A percentile compares a stretch with the other conserved stretches of the same genome.
Conservation (phyloP, 75 land plant species). For the Cunninghamia lanceolata region DNA sequence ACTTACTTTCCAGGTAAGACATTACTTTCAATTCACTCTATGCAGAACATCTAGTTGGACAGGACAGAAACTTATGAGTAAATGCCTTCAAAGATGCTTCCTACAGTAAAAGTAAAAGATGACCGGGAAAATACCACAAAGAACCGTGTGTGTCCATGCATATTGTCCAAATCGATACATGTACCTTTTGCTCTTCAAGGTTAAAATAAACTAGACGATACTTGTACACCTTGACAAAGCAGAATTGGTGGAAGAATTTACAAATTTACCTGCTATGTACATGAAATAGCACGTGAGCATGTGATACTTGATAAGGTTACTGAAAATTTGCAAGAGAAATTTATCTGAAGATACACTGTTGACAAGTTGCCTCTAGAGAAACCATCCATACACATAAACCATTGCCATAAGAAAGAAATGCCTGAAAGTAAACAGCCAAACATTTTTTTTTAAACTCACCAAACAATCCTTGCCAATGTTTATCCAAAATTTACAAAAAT, state of each 20-base stretch:
- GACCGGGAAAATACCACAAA: slow-evolving; percentile 92
- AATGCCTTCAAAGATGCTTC: slow-evolving; percentile 93
- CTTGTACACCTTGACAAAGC: slow-evolving; percentile 34
- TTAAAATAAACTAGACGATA: slow-evolving; percentile 88
- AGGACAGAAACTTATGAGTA: slow-evolving; percentile 56
- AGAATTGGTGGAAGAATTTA: neutral
- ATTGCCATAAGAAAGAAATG: slow-evolving; percentile 94
- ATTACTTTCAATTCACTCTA: too few species aligned
- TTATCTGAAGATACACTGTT: slow-evolving; percentile 81
- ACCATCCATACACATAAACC: slow-evolving; percentile 90
- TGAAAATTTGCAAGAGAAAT: too few species aligned
- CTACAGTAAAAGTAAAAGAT: slow-evolving; percentile 89
- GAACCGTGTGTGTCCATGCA: slow-evolving; percentile 98
- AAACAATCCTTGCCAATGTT: neutral
- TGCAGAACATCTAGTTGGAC: neutral
- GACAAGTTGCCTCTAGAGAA: slow-evolving; percentile 75
- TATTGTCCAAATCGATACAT: slow-evolving; percentile 92
- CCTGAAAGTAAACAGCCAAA: slow-evolving; percentile 46
- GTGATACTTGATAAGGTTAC: too few species aligned
- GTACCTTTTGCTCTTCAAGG: slow-evolving; percentile 82
- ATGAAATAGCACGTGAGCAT: too few species aligned
- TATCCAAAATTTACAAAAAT: neutral
- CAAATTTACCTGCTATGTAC: too few species aligned
- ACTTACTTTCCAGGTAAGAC: too few species aligned
- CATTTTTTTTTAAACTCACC: neutral